phyloP scores from a whole-genome alignment of 495 filamentous ascomycete genomes.

The Hypoxylon trugodes region DNA sequence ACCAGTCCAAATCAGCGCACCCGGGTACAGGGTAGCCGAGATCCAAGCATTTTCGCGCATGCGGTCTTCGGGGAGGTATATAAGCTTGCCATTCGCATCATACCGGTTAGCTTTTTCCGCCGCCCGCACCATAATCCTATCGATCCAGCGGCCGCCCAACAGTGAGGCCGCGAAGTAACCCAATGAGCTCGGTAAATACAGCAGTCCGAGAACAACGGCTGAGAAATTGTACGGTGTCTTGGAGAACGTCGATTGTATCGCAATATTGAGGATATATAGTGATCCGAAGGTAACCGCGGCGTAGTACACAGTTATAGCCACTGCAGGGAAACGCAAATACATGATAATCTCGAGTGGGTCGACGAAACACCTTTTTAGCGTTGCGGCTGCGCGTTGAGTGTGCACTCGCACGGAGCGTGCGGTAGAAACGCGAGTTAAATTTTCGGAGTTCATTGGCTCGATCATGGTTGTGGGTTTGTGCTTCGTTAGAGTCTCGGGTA shows the following conservation, averaged over 20 bases:
- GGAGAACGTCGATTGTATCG: constrained; percentile 79
- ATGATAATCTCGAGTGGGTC: constrained; percentile 82
- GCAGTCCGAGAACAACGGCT: constrained; percentile 76
- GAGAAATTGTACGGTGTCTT: constrained; percentile 76
- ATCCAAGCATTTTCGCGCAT: constrained; percentile 91
- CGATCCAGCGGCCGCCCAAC: constrained; percentile 86
- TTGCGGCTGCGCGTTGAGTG: constrained; percentile 60
- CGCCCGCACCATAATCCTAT: constrained; percentile 87
- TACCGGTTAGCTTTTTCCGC: constrained; percentile 75
- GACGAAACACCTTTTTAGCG: constrained; percentile 72
- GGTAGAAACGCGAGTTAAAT: constrained; percentile 68
- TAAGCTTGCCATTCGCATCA: constrained; percentile 72
- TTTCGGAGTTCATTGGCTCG: not conserved
- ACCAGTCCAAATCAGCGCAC: constrained; percentile 71
- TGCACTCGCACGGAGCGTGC: constrained; percentile 65
- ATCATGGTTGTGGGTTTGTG: constrained; percentile 15
- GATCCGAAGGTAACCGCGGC: constrained; percentile 82
- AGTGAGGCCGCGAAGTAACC: constrained; percentile 80
- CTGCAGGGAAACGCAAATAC: constrained; percentile 83
- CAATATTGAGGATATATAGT: constrained; percentile 89
- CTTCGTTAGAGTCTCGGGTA: constrained; percentile 72
- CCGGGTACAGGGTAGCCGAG: constrained; percentile 77
- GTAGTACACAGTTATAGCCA: constrained; percentile 81
- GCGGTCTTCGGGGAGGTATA: constrained; percentile 85
- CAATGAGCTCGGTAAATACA: constrained; percentile 82